Evolutionary conservation across 75 land plant species (phyloP).

Genomic region (Gnetum montanum): DNA sequence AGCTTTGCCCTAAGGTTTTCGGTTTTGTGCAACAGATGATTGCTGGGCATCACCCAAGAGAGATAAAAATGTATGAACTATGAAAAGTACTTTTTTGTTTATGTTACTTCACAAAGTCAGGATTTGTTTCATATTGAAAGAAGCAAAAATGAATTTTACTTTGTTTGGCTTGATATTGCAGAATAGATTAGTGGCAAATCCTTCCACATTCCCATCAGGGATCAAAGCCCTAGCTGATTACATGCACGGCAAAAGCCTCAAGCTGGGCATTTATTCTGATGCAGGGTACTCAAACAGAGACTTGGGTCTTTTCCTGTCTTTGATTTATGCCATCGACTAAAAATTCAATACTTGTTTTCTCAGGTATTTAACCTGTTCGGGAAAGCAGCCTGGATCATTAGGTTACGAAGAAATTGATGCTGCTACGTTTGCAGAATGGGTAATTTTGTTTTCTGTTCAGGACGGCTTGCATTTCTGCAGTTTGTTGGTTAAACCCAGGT

Average conservation of each 20-base stretch:
- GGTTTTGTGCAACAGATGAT: constrained; percentile 36
- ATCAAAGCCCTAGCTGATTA: constrained; percentile 25
- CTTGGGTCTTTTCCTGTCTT: not conserved
- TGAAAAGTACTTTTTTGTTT: not conserved
- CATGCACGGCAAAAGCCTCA: constrained; percentile 21
- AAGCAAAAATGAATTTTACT: not conserved
- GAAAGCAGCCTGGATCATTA: constrained; percentile 74
- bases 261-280: constrained; percentile 27
- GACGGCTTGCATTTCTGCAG: no score
- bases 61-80: constrained; percentile 23
- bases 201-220: constrained; percentile 11
- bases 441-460: constrained; percentile 5
- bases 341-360: not conserved
- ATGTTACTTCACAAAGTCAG: not conserved
- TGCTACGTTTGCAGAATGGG: constrained; percentile 81
- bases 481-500: no score
- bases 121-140: not conserved
- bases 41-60: constrained; percentile 56
- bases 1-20: not conserved
- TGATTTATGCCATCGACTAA: not conserved
- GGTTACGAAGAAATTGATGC: constrained; percentile 83
- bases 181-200: constrained; percentile 9
- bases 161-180: not conserved
- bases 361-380: constrained; percentile 48
- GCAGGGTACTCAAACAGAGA: constrained; percentile 25